A percentile compares a stretch with the other conserved stretches of the same genome.
Conservation (phyloP, 2,329 filamentous ascomycete species). For the Ophiostoma fasciatum region DNA sequence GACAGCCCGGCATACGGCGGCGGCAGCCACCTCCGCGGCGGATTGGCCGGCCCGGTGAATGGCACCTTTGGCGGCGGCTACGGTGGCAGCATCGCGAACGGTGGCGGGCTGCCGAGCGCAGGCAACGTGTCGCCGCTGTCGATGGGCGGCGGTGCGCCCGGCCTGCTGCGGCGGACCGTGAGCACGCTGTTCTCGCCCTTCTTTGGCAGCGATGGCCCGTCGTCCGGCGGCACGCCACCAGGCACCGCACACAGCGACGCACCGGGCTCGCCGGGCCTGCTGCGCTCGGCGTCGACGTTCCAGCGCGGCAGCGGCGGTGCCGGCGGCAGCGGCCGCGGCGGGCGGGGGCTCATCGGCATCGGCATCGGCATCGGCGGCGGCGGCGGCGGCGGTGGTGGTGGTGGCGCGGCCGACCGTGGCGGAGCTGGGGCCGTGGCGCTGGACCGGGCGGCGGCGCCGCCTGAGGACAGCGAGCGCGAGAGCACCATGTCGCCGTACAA, state of each 20-base stretch:
- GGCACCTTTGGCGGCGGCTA: neutral
- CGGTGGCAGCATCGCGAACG: neutral
- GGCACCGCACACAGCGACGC: slow-evolving; percentile 9
- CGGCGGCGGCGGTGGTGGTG: slow-evolving; percentile 19
- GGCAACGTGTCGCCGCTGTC: slow-evolving; percentile 28
- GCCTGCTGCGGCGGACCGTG: slow-evolving; percentile 47
- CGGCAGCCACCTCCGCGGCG: neutral
- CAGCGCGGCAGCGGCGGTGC: slow-evolving; percentile 4
- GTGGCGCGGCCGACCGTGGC: neutral
- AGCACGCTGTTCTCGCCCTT: slow-evolving; percentile 48
- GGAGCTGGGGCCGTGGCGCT: too few species aligned
- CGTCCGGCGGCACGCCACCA: slow-evolving; percentile 15
- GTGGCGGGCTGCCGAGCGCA: slow-evolving; percentile 10
- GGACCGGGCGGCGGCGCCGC: slow-evolving; percentile 36
- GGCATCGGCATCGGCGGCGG: neutral
- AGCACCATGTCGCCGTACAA: slow-evolving; percentile 57
- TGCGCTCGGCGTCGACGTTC: slow-evolving; percentile 20
- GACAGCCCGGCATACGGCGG: neutral
- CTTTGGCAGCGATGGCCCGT: slow-evolving; percentile 27
- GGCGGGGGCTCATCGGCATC: too few species aligned
- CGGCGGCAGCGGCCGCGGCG: slow-evolving; percentile 1
- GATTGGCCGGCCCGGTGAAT: neutral
- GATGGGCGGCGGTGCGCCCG: too few species aligned
- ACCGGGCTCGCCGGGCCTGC: slow-evolving; percentile 18
- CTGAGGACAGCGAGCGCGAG: slow-evolving; percentile 59